A percentile compares a stretch with the other conserved stretches of the same genome.
These are phyloP conservation scores for Magnolia officinalis DNA, from an alignment of 164 flowering plant genomes.

Conservation along the genomic window DNA sequence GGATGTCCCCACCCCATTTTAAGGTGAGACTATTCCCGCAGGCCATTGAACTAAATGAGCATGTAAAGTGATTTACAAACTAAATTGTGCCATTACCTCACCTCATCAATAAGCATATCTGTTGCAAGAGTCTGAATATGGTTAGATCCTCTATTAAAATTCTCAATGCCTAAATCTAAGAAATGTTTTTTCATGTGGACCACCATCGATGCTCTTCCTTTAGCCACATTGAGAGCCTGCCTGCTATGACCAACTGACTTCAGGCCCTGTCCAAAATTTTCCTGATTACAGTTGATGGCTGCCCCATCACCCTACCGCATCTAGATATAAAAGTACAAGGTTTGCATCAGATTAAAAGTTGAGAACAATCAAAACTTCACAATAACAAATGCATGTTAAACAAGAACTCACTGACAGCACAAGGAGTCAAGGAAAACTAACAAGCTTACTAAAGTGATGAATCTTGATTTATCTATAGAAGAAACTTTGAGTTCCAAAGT, in stretches of 20 bases:
- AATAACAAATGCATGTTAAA: neutral
- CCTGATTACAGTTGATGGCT: conserved; percentile 12
- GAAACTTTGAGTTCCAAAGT: too few species aligned
- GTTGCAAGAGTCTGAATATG: conserved; percentile 27
- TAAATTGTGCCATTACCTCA: conserved; percentile 13
- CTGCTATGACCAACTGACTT: conserved; percentile 12
- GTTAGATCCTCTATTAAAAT: conserved; percentile 16
- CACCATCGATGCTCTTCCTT: conserved; percentile 12
- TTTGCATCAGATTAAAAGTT: neutral
- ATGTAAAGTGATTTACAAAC: neutral
- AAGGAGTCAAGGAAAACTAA: neutral
- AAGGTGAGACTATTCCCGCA: too few species aligned
- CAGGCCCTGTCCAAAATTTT: conserved; percentile 13
- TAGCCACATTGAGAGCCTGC: conserved; percentile 10
- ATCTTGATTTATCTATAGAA: too few species aligned
- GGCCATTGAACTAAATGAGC: too few species aligned
- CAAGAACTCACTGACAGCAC: neutral
- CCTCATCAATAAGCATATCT: conserved; percentile 34
- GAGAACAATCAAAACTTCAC: too few species aligned
- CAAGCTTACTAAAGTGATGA: too few species aligned
- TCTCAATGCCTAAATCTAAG: conserved; percentile 4
- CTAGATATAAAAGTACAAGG: conserved; percentile 15
- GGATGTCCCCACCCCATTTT: too few species aligned
- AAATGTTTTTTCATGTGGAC: conserved; percentile 12
- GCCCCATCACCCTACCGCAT: conserved; percentile 11